Evolutionary conservation across 768 basidiomycete genomes (phyloP).

Genomic region (Phallus indusiatus): DNA sequence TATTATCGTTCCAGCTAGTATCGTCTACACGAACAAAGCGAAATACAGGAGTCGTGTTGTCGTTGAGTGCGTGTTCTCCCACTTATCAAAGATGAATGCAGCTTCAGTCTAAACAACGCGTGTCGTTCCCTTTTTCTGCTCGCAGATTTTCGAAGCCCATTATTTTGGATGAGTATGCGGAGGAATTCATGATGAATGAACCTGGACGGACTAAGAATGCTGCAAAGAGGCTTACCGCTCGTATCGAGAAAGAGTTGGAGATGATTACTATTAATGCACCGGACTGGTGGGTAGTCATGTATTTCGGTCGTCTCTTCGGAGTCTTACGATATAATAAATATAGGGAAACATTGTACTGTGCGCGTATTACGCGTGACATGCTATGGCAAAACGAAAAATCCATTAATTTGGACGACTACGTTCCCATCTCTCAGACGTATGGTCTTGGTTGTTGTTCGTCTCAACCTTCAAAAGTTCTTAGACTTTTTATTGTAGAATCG

Average conservation of each 20-base stretch:
- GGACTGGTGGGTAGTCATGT: conserved; percentile 63
- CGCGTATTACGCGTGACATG: conserved; percentile 86
- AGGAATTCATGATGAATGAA: conserved; percentile 61
- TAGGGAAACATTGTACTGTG: conserved; percentile 86
- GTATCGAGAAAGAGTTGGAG: conserved; percentile 60
- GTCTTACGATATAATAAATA: neutral
- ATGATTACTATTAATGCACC: conserved; percentile 83
- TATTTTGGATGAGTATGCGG: conserved; percentile 58
- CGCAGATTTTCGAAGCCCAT: conserved; percentile 82
- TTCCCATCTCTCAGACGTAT: conserved; percentile 84
- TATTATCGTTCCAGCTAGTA: conserved; percentile 70
- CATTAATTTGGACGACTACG: conserved; percentile 74
- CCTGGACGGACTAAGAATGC: conserved; percentile 67
- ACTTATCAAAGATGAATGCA: no score
- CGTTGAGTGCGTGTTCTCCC: conserved; percentile 25
- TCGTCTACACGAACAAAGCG: conserved; percentile 92
- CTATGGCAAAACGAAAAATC: conserved; percentile 80
- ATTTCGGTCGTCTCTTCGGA: neutral
- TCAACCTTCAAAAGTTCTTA: no score
- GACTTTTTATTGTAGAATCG: conserved; percentile 50
- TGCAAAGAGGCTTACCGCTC: conserved; percentile 77
- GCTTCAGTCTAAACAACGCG: no score
- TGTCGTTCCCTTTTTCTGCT: no score
- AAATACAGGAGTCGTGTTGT: conserved; percentile 88
- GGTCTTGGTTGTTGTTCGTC: conserved; percentile 24